Evolutionary conservation across 345 rosid species (phyloP).

Genomic region (Ailanthus altissimus): DNA sequence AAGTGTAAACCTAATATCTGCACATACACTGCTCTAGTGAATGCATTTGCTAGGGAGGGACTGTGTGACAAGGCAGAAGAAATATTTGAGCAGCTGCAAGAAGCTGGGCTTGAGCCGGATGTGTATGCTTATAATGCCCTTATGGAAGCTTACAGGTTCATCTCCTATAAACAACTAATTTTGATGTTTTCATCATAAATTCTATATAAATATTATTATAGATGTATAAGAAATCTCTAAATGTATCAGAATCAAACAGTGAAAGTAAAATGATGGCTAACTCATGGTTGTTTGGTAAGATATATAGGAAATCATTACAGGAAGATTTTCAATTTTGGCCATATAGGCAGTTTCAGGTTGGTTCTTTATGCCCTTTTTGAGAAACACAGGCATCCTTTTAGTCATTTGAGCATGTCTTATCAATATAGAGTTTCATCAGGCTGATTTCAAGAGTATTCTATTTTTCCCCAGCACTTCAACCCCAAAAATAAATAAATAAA

Average conservation of each 20-base stretch:
- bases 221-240: not conserved
- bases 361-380: no score
- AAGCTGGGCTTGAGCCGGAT: slow-evolving; percentile 83
- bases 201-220: not conserved
- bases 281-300: not conserved
- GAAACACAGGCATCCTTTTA: no score
- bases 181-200: not conserved
- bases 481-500: no score
- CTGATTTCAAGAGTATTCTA: no score
- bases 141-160: slow-evolving; percentile 87
- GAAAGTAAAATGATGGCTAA: not conserved
- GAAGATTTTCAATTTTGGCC: no score
- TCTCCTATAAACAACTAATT: not conserved
- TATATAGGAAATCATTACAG: not conserved
- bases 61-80: slow-evolving; percentile 95
- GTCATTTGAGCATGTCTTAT: no score
- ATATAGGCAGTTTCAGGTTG: no score
- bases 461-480: no score
- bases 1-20: slow-evolving; percentile 83
- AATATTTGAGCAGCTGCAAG: slow-evolving; percentile 88
- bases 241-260: not conserved
- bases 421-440: no score
- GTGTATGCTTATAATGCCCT: slow-evolving; percentile 91
- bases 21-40: slow-evolving; percentile 79
- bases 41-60: slow-evolving; percentile 97